Conservation (phyloP, 2,329 filamentous ascomycete genomes). For the Aspergillus phoenicis region DNA sequence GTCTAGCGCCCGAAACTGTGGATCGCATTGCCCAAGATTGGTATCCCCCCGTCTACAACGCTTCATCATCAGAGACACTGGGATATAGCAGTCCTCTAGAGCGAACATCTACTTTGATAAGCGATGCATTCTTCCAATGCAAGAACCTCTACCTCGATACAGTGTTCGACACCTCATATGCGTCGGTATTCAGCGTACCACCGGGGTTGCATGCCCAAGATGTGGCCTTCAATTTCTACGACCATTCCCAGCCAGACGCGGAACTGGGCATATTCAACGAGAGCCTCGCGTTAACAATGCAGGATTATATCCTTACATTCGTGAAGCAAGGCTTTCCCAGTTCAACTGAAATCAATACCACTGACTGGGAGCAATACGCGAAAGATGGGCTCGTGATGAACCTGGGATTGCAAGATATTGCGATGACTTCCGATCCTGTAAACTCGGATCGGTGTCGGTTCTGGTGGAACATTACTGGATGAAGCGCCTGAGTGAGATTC, state of each 20-base stretch:
- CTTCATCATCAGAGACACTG: conserved; percentile 38
- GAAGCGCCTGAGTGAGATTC: background rate
- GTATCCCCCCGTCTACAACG: conserved; percentile 55
- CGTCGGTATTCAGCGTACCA: conserved; percentile 57
- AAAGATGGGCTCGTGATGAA: background rate
- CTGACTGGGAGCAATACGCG: background rate
- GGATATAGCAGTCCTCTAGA: conserved; percentile 50
- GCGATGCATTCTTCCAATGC: conserved; percentile 54
- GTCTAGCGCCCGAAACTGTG: conserved; percentile 30
- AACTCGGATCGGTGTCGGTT: background rate
- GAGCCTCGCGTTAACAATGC: background rate
- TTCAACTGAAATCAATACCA: background rate
- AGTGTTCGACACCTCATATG: conserved; percentile 55
- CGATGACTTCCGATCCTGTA: background rate
- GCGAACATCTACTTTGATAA: conserved; percentile 45
- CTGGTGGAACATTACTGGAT: conserved; percentile 5
- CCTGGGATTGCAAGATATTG: background rate
- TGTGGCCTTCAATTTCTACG: conserved; percentile 56
- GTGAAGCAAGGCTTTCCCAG: background rate
- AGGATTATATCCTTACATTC: conserved; percentile 1
- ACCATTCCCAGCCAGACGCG: background rate
- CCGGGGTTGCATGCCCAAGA: conserved; percentile 59
- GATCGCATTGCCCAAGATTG: conserved; percentile 51
- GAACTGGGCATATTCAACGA: background rate
- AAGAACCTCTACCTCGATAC: conserved; percentile 57